Evolutionary conservation across 805 yeast genomes (phyloP), one percentile per base, ranked within the genome.

Genomic region (Wickerhamiella vanderwaltii): DNA sequence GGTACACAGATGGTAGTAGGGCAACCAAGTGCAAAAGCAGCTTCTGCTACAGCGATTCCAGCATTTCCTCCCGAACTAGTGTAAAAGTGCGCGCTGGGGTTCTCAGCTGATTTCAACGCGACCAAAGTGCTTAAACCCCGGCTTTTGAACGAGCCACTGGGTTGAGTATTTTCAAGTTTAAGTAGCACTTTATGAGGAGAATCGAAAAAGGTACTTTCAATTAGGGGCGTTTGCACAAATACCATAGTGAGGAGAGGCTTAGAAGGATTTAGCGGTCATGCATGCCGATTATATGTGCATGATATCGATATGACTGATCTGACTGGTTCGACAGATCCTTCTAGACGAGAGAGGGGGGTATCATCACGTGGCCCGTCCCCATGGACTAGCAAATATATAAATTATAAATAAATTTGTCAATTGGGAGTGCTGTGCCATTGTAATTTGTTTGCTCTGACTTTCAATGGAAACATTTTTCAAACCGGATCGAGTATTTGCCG

Each of bases 1-100:
- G 85, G 85, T 1, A 79, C 71, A 0, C 73, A 80, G 2, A 79
- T 82, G 0, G 79, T 74, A 49, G 79, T 73, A 1, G 53, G 55
- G 6, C 43, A 31, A 2, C 77, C 78, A 55, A 80, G 63, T 40
- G 73, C 70, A 43, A 72, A 73, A 3, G 95, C 94, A 13, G 94
- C 81, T 57, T 63, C 83, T 0, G 96, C 96, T 13, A 86, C 95
- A 47, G 97, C 97, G 53, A 86, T 88, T 2, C 97, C 97, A 48
- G 93, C 97, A 59, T 88, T 88, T 29, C 97, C 97, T 3, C 95
- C 97, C 9, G 51, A 44, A 52, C 94, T 85, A 0, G 94, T 93
- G 60, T 83, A 80, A 49, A 86, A 52, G 37, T 55, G 56, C 2
- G 49, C 47, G 17, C 35, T 20, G 3, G 42, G 44, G 38, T 29